phyloP scores from a whole-genome alignment of 2,329 filamentous ascomycete genomes.

The Teratosphaeria epicoccoides region DNA sequence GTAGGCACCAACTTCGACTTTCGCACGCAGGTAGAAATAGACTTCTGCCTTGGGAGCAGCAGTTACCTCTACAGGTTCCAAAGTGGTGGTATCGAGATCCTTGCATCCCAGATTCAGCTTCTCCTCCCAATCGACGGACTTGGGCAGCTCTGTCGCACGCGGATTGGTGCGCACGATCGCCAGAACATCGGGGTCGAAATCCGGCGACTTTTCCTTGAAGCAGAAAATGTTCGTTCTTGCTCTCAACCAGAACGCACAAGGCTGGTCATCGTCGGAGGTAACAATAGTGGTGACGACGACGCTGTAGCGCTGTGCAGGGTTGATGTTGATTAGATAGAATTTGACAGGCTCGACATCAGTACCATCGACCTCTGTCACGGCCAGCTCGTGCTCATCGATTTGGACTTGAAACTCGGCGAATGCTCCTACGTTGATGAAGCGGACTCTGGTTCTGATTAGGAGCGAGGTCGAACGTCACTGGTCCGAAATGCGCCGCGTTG shows the following conservation, averaged over 20 bases:
- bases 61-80: slow-evolving; percentile 35
- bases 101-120: slow-evolving; percentile 39
- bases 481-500: slow-evolving; percentile 15
- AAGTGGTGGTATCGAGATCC: slow-evolving; percentile 40
- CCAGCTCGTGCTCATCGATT: slow-evolving; percentile 53
- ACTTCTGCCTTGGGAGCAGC: slow-evolving; percentile 40
- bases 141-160: slow-evolving; percentile 16
- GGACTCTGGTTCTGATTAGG: slow-evolving; percentile 43
- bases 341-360: slow-evolving; percentile 47
- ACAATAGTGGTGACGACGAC: slow-evolving; percentile 47
- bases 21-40: slow-evolving; percentile 45
- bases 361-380: slow-evolving; percentile 57
- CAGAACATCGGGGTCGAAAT: slow-evolving; percentile 37
- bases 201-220: slow-evolving; percentile 44
- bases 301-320: slow-evolving; percentile 61
- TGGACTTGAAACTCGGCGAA: slow-evolving; percentile 57
- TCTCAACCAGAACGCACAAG: slow-evolving; percentile 35
- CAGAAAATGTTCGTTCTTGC: slow-evolving; percentile 52
- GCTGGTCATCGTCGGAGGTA: slow-evolving; percentile 3
- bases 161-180: slow-evolving; percentile 40
- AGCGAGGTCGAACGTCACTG: slow-evolving; percentile 27
- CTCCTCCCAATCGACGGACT: slow-evolving; percentile 42
- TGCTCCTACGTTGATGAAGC: slow-evolving; percentile 53
- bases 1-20: slow-evolving; percentile 50
- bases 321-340: slow-evolving; percentile 50